A percentile compares a stretch with the other conserved stretches of the same genome.
These are phyloP conservation scores for Fonsecaea pedrosoi DNA, from an alignment of 2,329 filamentous ascomycete genomes.

Conservation along the genomic window DNA sequence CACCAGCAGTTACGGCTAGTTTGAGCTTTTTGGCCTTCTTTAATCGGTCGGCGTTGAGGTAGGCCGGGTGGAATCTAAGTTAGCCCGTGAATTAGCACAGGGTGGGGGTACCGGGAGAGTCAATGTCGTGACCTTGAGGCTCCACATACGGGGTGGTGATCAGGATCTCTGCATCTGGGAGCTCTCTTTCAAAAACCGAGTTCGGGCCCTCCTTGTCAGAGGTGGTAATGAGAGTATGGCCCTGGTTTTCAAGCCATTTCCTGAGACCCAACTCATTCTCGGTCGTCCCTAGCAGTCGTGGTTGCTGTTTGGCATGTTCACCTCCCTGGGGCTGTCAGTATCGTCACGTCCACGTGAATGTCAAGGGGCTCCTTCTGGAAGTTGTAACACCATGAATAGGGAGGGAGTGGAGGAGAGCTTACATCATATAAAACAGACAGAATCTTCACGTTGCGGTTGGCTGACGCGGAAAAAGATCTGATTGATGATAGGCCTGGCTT, in stretches of 20 bases:
- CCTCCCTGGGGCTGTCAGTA: constrained; percentile 61
- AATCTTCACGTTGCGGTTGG: constrained; percentile 87
- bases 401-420: constrained; percentile 47
- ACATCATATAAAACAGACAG: constrained; percentile 93
- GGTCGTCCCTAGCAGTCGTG: constrained; percentile 87
- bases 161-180: constrained; percentile 96
- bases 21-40: constrained; percentile 99
- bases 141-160: constrained; percentile 86
- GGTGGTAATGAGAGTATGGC: constrained; percentile 95
- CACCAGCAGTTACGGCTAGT: constrained; percentile 94
- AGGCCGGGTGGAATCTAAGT: constrained; percentile 93
- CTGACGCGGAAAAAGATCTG: constrained; percentile 52
- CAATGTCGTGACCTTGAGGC: neutral
- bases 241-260: constrained; percentile 96
- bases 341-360: neutral
- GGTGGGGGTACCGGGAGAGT: constrained; percentile 38
- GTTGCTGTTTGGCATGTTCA: constrained; percentile 87
- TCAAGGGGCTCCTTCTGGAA: constrained; percentile 10
- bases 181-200: constrained; percentile 93
- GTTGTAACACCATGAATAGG: neutral
- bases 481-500: neutral
- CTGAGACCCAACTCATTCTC: constrained; percentile 98
- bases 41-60: constrained; percentile 94
- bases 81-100: constrained; percentile 13
- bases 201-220: constrained; percentile 95